Conservation (phyloP, 2,329 filamentous ascomycete species). For the Ophiognomonia clavigignenti-juglandacearum region DNA sequence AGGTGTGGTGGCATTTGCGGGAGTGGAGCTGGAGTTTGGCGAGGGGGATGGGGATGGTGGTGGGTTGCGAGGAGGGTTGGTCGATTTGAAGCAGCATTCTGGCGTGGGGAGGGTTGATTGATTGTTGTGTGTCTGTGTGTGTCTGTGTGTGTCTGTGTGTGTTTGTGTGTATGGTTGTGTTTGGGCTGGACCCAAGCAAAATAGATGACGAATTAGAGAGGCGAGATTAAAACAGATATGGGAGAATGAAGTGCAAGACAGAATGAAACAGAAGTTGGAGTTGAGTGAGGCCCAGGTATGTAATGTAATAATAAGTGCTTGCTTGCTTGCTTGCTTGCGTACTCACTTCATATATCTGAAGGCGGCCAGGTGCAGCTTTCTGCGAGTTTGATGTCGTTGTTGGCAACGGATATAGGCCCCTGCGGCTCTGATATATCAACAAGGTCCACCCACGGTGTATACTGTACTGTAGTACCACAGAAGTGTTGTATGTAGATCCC, state of each 20-base stretch:
- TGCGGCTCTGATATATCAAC: not conserved
- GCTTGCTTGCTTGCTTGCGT: too few species aligned
- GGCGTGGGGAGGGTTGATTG: too few species aligned
- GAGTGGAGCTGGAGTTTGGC: slow-evolving; percentile 26
- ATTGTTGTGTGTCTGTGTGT: too few species aligned
- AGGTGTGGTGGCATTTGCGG: slow-evolving; percentile 25
- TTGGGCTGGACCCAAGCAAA: not conserved
- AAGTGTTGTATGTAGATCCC: too few species aligned
- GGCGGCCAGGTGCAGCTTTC: slow-evolving; percentile 1
- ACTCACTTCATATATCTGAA: slow-evolving; percentile 3
- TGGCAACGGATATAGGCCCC: not conserved
- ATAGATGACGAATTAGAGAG: not conserved
- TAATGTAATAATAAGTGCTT: too few species aligned
- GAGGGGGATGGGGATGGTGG: slow-evolving; percentile 8
- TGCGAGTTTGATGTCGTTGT: slow-evolving; percentile 2
- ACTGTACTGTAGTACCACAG: too few species aligned
- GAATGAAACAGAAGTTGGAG: not conserved
- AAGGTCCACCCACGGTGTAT: not conserved
- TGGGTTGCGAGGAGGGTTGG: too few species aligned
- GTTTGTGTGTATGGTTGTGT: not conserved
- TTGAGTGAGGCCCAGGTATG: too few species aligned
- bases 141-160: too few species aligned
- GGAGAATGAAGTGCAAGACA: not conserved
- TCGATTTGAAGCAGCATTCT: too few species aligned
- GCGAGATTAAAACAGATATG: not conserved